Conservation (phyloP, 179 eudicot species). For the Carnegiea gigantea region DNA sequence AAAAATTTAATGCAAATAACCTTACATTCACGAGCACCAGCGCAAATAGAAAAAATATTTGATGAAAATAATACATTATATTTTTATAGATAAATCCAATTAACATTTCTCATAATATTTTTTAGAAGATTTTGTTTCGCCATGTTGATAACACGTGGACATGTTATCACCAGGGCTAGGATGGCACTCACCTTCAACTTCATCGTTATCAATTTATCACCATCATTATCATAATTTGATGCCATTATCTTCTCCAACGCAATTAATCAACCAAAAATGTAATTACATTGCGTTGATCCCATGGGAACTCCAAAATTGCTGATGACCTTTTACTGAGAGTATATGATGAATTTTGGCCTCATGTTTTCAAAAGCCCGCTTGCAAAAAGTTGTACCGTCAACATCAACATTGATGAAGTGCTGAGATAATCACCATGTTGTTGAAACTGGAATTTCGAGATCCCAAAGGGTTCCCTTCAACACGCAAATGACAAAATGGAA, state of each 20-base stretch:
- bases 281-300: not conserved
- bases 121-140: too few species aligned
- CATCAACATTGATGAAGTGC: not conserved
- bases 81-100: too few species aligned
- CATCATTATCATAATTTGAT: not conserved
- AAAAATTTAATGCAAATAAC: too few species aligned
- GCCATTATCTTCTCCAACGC: not conserved
- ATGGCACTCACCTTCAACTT: not conserved
- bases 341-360: not conserved
- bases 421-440: not conserved
- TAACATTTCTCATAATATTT: too few species aligned
- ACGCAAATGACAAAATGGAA: conserved; percentile 12
- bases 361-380: not conserved
- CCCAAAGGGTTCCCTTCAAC: conserved; percentile 6
- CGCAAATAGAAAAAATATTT: too few species aligned
- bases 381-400: not conserved
- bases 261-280: not conserved
- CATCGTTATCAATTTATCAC: not conserved
- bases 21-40: too few species aligned
- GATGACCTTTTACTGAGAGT: not conserved
- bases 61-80: too few species aligned
- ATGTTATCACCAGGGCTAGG: not conserved
- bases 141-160: not conserved
- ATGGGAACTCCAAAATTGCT: not conserved
- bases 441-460: not conserved